These are phyloP conservation scores for Cutaneotrichosporon mucoides DNA, from an alignment of 1,284 basidiomycete genomes.

Conservation along the genomic window DNA sequence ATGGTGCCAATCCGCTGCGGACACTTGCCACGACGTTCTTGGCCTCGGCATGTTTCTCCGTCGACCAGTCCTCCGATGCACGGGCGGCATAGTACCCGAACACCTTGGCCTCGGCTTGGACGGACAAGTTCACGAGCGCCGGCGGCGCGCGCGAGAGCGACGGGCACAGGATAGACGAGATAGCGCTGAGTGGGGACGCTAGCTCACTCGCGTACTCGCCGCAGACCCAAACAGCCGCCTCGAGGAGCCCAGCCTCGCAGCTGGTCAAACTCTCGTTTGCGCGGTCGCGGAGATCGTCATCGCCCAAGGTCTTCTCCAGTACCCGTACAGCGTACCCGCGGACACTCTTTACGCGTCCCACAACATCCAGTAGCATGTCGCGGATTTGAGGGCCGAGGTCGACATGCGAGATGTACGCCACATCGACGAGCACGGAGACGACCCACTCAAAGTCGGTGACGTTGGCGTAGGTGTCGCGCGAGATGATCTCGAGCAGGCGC, in stretches of 20 bases:
- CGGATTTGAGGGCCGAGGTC: constrained; percentile 69
- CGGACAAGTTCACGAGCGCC: constrained; percentile 65
- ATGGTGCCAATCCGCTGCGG: constrained; percentile 58
- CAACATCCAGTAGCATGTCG: constrained; percentile 81
- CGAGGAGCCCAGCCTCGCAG: constrained; percentile 61
- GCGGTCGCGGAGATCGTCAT: constrained; percentile 62
- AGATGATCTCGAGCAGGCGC: constrained; percentile 75
- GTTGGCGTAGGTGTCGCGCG: constrained; percentile 76
- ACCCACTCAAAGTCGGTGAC: constrained; percentile 96
- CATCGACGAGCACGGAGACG: constrained; percentile 82
- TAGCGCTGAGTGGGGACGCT: constrained; percentile 45
- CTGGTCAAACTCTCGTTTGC: constrained; percentile 40
- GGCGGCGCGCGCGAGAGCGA: constrained; percentile 58
- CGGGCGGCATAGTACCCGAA: constrained; percentile 79
- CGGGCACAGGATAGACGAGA: constrained; percentile 56
- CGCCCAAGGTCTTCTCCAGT: constrained; percentile 72
- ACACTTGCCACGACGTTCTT: constrained; percentile 61
- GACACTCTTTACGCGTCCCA: constrained; percentile 71
- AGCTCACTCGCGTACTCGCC: constrained; percentile 71
- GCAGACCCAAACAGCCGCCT: constrained; percentile 91
- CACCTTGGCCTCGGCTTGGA: constrained; percentile 80
- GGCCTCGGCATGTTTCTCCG: constrained; percentile 51
- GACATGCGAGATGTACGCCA: constrained; percentile 77
- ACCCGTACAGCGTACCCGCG: constrained; percentile 73
- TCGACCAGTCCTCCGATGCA: constrained; percentile 66